Conservation (phyloP, 75 land plant species). For the Sequoia sempervirens region DNA sequence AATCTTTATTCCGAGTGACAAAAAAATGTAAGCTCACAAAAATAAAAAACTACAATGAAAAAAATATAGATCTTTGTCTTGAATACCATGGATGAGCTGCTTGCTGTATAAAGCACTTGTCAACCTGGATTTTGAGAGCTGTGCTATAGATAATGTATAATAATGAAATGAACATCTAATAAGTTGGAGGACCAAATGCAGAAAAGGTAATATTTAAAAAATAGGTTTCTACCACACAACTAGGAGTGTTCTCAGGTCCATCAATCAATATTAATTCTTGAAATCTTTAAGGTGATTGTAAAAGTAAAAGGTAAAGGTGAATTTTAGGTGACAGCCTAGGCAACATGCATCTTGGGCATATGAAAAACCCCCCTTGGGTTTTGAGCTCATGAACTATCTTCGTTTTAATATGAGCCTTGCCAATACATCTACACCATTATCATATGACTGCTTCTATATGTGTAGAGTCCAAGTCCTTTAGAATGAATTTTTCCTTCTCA, state of each 20-base stretch:
- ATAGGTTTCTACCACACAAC: not conserved
- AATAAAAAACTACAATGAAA: too few species aligned
- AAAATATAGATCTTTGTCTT: too few species aligned
- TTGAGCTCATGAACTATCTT: not conserved
- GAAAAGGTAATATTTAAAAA: not conserved
- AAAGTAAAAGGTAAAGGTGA: too few species aligned
- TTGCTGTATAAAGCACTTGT: not conserved
- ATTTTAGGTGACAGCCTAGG: too few species aligned
- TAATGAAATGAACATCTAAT: not conserved
- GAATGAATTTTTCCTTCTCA: not conserved
- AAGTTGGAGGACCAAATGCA: not conserved
- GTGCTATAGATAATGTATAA: not conserved
- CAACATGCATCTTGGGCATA: too few species aligned
- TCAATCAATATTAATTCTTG: not conserved
- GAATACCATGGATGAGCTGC: not conserved
- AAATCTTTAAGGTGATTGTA: not conserved
- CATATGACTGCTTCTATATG: not conserved
- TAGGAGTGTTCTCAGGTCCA: not conserved
- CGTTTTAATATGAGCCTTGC: not conserved
- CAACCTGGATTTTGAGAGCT: not conserved
- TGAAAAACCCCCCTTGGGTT: too few species aligned
- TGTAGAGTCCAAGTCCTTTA: not conserved
- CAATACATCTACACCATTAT: not conserved
- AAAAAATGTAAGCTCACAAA: too few species aligned
- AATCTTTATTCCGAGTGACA: not conserved